Percentiles rank a stretch among this genome's conserved stretches.
Evolutionary conservation across 1,139 yeast genomes (phyloP).

Genomic region (Petasospora rhodanensis): DNA sequence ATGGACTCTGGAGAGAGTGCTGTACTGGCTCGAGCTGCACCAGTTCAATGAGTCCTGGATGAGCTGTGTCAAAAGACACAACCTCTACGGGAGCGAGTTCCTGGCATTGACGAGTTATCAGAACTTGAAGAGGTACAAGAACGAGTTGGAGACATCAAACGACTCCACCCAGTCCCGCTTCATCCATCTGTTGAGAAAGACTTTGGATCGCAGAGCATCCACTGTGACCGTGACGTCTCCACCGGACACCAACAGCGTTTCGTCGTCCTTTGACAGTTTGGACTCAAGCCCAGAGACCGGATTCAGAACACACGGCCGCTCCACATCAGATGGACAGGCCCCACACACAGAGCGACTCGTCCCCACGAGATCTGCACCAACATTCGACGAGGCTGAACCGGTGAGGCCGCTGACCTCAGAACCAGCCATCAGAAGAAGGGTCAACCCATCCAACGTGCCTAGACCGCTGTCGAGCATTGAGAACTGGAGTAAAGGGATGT

Average conservation of each 20-base stretch:
- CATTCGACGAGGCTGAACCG: constrained; percentile 8
- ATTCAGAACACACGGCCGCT: constrained; percentile 13
- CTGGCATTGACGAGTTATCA: constrained; percentile 68
- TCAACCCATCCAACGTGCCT: constrained; percentile 1
- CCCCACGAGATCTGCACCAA: constrained; percentile 30
- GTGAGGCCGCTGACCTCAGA: constrained; percentile 1
- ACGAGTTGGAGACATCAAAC: constrained; percentile 44
- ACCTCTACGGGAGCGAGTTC: constrained; percentile 60
- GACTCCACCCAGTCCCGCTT: constrained; percentile 51
- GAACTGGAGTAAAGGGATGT: constrained; percentile 21
- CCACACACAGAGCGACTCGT: constrained; percentile 17
- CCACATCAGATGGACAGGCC: constrained; percentile 21
- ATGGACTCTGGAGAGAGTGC: constrained; percentile 70
- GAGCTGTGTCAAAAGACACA: constrained; percentile 53
- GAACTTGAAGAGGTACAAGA: constrained; percentile 41
- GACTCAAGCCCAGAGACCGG: constrained; percentile 20
- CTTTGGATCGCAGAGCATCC: constrained; percentile 37
- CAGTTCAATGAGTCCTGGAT: constrained; percentile 73
- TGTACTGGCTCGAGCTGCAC: constrained; percentile 62
- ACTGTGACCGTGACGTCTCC: constrained; percentile 19
- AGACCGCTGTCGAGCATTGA: constrained; percentile 58
- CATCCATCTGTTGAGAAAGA: constrained; percentile 47
- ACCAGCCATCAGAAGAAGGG: constrained; percentile 1
- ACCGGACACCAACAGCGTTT: constrained; percentile 11
- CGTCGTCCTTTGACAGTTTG: constrained; percentile 21